phyloP scores from a whole-genome alignment of 2,329 filamentous ascomycete genomes.

The Cytospora piceicola region DNA sequence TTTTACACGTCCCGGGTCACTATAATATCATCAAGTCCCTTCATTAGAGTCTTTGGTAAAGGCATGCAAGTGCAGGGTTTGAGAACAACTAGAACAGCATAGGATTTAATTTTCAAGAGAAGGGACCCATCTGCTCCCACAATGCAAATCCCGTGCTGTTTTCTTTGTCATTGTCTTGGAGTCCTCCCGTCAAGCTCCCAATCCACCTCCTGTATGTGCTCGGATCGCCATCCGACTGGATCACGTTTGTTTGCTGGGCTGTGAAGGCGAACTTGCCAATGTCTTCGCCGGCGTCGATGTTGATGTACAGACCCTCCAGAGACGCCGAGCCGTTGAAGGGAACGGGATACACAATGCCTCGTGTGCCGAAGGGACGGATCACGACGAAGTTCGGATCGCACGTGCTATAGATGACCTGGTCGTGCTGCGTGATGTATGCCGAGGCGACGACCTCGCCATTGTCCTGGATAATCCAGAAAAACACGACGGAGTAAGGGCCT shows the following conservation, averaged over 20 bases:
- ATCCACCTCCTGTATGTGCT: constrained; percentile 1
- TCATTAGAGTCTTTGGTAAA: too few species aligned
- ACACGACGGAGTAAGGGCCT: neutral
- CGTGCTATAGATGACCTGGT: neutral
- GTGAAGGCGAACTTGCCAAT: neutral
- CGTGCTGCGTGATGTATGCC: neutral
- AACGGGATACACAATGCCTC: neutral
- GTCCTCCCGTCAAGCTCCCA: neutral
- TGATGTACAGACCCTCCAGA: neutral
- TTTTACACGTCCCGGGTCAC: too few species aligned
- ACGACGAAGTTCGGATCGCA: neutral
- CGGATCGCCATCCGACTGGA: neutral
- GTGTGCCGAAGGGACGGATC: neutral
- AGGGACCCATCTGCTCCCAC: neutral
- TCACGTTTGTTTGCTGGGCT: neutral
- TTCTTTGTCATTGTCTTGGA: neutral
- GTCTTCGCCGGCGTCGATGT: neutral
- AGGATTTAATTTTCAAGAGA: neutral
- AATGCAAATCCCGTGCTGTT: neutral
- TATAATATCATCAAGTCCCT: too few species aligned
- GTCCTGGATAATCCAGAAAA: constrained; percentile 1
- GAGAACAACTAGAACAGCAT: too few species aligned
- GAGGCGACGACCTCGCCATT: constrained; percentile 2
- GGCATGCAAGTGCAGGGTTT: too few species aligned
- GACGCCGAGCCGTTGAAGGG: constrained; percentile 2